phyloP scores from a whole-genome alignment of 2,329 filamentous ascomycete genomes.

The Botryotinia convoluta region DNA sequence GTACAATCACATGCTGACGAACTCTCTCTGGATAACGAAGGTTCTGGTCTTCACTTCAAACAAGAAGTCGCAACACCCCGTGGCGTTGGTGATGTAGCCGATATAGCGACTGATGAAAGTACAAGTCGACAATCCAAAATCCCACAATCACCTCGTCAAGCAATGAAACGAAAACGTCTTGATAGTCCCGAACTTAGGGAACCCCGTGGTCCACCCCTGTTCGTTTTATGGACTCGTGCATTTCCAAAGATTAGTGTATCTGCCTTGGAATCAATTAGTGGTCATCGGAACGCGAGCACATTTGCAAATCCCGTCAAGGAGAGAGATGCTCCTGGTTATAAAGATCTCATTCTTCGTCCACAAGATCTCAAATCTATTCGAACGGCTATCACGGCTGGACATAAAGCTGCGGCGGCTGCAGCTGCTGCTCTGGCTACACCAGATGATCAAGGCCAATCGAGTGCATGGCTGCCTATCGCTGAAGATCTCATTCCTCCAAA shows the following conservation, averaged over 20 bases:
- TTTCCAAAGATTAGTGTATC: slow-evolving; percentile 71
- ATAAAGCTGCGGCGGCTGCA: slow-evolving; percentile 62
- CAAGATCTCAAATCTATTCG: slow-evolving; percentile 78
- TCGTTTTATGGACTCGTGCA: slow-evolving; percentile 73
- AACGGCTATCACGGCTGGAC: slow-evolving; percentile 71
- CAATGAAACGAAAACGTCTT: slow-evolving; percentile 54
- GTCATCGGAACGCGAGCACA: slow-evolving; percentile 75
- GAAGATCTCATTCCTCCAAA: slow-evolving; percentile 80
- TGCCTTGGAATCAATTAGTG: slow-evolving; percentile 72
- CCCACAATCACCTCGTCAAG: slow-evolving; percentile 40
- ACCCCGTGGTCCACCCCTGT: slow-evolving; percentile 56
- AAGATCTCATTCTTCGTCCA: slow-evolving; percentile 68
- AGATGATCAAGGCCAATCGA: slow-evolving; percentile 52
- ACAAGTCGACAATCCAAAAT: slow-evolving; percentile 19
- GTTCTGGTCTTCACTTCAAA: slow-evolving; percentile 49
- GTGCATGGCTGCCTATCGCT: slow-evolving; percentile 64
- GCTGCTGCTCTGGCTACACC: slow-evolving; percentile 53
- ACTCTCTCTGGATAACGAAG: slow-evolving; percentile 45
- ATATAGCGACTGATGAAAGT: slow-evolving; percentile 54
- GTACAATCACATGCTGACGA: slow-evolving; percentile 50
- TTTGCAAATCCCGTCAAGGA: slow-evolving; percentile 75
- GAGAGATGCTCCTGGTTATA: slow-evolving; percentile 72
- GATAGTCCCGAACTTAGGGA: slow-evolving; percentile 36
- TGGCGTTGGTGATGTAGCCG: slow-evolving; percentile 53
- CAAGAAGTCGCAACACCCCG: slow-evolving; percentile 57